Evolutionary conservation across 1,284 basidiomycete genomes (phyloP).

Genomic region (Wallemia mellicola): DNA sequence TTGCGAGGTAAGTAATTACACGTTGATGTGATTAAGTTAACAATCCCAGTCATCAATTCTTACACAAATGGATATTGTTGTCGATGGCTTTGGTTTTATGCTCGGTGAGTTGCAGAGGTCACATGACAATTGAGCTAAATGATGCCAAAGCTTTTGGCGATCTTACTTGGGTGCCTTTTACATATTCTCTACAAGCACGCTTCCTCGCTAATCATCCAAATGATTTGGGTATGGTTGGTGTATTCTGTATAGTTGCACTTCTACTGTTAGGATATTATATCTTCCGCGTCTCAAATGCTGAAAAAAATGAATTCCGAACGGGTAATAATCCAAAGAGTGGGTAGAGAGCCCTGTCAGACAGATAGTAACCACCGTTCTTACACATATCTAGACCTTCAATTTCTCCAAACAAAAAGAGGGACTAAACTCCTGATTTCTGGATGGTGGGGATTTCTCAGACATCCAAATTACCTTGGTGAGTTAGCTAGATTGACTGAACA

Average conservation of each 20-base stretch:
- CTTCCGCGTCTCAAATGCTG: slow-evolving; percentile 61
- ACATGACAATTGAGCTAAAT: background rate
- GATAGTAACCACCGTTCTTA: no score
- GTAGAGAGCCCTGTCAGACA: slow-evolving; percentile 13
- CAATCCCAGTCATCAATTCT: slow-evolving; percentile 32
- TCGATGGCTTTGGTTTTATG: slow-evolving; percentile 98
- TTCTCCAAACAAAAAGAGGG: slow-evolving; percentile 54
- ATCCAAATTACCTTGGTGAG: slow-evolving; percentile 28
- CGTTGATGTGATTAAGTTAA: no score
- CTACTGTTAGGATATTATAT: slow-evolving; percentile 65
- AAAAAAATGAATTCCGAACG: slow-evolving; percentile 86
- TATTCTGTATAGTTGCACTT: slow-evolving; percentile 30
- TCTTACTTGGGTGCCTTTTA: slow-evolving; percentile 80
- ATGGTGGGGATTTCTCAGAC: slow-evolving; percentile 86
- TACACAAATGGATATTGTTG: slow-evolving; percentile 91
- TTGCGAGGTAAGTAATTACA: slow-evolving; percentile 35
- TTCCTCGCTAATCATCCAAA: slow-evolving; percentile 68
- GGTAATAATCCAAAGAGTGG: slow-evolving; percentile 85
- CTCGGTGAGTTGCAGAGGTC: slow-evolving; percentile 18
- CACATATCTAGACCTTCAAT: slow-evolving; percentile 28
- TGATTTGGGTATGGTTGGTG: slow-evolving; percentile 37
- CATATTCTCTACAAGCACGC: slow-evolving; percentile 73
- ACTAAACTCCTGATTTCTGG: slow-evolving; percentile 75
- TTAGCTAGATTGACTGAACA: background rate
- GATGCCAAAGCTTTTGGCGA: slow-evolving; percentile 68